Base-by-base conservation (phyloP, 2,329 filamentous ascomycete genomes). In the Epichloe gansuensis region DNA sequence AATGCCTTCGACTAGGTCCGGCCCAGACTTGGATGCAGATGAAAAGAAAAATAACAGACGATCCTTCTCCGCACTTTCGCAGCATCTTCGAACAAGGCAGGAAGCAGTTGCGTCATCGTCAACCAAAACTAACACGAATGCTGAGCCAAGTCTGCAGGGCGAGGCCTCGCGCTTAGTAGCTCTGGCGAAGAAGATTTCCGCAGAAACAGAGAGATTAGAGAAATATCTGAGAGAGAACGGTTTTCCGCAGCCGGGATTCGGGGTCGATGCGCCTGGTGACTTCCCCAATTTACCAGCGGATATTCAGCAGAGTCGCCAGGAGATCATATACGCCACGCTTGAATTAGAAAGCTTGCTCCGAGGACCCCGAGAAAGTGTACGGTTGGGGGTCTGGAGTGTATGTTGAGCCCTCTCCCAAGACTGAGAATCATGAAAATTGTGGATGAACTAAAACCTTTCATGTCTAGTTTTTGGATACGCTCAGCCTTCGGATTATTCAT, bases 361-460 rank as follows among this genome's bases (percentile, higher is more conserved):
- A 23, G 76, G 76, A 0, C 75, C 76, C 0, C 66, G 69, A 38
- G 75, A 79, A 57, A 66, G 63, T n/a, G 58, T 79, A 7, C 66
- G 76, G 62, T 79, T 74, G 73, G 68, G 71, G 49, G 66, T 73
- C 50, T 78, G 73, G 75, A 72, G 69, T 59, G 75, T 76, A 59
- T 62, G 73, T 65, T 31, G 44, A 46, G n/a, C 9, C 13, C 5
- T 39, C 11, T 17, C 21, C n/a, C 6, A 25, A 17, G 2, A 13
- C 41, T n/a, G 15, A 21, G 17, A 21, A 13, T 17, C 7, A 15
- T 6, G n/a, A 21, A 13, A 3, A 43, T 17, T 34, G 15, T 7
- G 17, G 4, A 27, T 38, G n/a, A 40, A 44, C 52, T 57, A 17
- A 55, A 25, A 54, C 25, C 13, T 13, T 31, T 12, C 31, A 23